Evolutionary conservation across 768 basidiomycete species (phyloP).

Genomic region (Imleria badia): DNA sequence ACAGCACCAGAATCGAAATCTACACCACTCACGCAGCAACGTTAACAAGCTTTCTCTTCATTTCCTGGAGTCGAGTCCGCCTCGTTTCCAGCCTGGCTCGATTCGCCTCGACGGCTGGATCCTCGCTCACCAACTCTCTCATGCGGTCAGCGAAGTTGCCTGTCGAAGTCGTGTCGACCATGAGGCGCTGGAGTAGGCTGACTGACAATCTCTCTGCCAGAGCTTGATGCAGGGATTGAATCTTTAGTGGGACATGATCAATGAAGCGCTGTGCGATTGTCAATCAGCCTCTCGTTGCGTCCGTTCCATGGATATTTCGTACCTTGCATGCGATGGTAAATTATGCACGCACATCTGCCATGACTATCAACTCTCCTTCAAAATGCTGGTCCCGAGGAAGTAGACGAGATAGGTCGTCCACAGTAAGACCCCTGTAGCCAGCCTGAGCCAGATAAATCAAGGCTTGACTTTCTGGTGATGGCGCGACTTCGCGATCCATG

Average conservation of each 20-base stretch:
- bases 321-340: conserved; percentile 58
- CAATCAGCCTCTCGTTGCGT: background rate
- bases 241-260: conserved; percentile 51
- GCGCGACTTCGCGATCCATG: too few species aligned
- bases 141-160: conserved; percentile 32
- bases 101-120: conserved; percentile 35
- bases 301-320: background rate
- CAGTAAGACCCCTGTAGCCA: conserved; percentile 24
- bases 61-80: conserved; percentile 39
- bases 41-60: conserved; percentile 36
- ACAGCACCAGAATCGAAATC: background rate
- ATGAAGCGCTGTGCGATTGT: conserved; percentile 45
- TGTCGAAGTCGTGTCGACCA: conserved; percentile 17
- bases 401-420: conserved; percentile 29
- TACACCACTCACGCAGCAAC: conserved; percentile 20
- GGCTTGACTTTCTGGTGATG: conserved; percentile 8
- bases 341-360: conserved; percentile 57
- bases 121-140: conserved; percentile 46
- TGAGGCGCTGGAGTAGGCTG: conserved; percentile 36
- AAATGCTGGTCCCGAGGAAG: conserved; percentile 23
- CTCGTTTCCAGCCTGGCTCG: conserved; percentile 36
- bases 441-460: conserved; percentile 31
- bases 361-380: conserved; percentile 47
- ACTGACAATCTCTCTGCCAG: conserved; percentile 37
- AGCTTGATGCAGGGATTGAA: conserved; percentile 43